Evolutionary conservation across 176 grass and related monocot genomes (phyloP), one percentile per base, ranked within the genome.

Genomic region (Lolium rigidum): DNA sequence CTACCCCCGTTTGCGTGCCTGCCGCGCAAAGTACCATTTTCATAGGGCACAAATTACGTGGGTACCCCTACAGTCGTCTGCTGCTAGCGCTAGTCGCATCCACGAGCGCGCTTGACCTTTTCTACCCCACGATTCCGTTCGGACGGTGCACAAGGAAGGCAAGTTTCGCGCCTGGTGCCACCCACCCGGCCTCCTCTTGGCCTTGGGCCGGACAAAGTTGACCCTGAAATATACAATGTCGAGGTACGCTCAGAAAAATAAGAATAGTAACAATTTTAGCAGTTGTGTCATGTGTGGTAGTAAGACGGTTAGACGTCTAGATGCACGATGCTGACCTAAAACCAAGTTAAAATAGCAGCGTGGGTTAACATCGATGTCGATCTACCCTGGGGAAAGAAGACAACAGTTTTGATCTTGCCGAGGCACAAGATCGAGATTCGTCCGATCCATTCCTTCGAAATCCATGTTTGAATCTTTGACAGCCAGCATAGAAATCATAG

Each of bases 21-120:
- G 13, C 52, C 43, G 39, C 39, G 16, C 0, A 21, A 73, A 66
- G 62, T 48, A 61, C 39, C 10, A 26, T 3, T 4, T 41, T 47
- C 18, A 25, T 77, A 10, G 58, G 46, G 59, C 72, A 1, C 46
- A 25, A 84, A 66, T 77, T 85, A 77, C 83, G 11, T 20, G 5
- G 1, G 20, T 26, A 60, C 83, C 60, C 83, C 83, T 85, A 10
- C 0, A 1, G 44, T 0, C 38, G n/a, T 17, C 41, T 3, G 41
- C 41, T 24, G 35, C 55, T n/a, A 17, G 14, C 12, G 51, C 13
- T 5, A 1, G n/a, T 22, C 37, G 9, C n/a, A 28, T 22, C 37
- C n/a, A 28, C 50, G 21, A 22, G 3, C 12, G 2, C 0, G 46
- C 9, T 15, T 52, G 9, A 25, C 26, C 48, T 55, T 61, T 61